Conservation (phyloP, 768 basidiomycete genomes). For the Hericium coralloides region DNA sequence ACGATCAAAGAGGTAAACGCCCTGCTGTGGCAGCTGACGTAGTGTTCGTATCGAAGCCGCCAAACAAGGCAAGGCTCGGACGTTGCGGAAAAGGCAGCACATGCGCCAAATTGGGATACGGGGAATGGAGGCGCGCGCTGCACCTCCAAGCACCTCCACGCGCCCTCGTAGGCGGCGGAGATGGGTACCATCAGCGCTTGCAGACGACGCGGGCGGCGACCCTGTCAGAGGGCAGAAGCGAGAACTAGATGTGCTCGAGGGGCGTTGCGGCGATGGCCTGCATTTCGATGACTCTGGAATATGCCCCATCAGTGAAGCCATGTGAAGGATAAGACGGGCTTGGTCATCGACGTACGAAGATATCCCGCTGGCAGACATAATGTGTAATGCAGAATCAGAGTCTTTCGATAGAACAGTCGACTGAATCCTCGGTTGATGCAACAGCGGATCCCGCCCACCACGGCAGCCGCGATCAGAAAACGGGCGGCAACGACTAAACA, state of each 20-base stretch:
- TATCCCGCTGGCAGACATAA: background rate
- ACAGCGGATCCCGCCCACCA: constrained; percentile 9
- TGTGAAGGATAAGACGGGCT: no score
- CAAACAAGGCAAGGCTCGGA: background rate
- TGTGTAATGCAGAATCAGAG: background rate
- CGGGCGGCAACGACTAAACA: background rate
- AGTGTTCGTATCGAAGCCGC: background rate
- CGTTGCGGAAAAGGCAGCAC: background rate
- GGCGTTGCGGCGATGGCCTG: constrained; percentile 2
- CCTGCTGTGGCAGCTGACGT: no score
- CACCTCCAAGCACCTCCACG: constrained; percentile 10
- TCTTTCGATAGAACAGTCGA: background rate
- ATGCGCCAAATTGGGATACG: background rate
- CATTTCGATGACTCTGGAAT: constrained; percentile 8
- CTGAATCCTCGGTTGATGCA: constrained; percentile 2
- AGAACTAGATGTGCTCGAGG: constrained; percentile 11
- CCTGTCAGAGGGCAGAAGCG: constrained; percentile 6
- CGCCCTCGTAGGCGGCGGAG: constrained; percentile 1
- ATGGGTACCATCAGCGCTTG: constrained; percentile 12
- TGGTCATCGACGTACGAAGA: constrained; percentile 6
- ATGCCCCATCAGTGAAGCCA: background rate
- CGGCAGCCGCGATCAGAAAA: background rate
- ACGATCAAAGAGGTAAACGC: no score
- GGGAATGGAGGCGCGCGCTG: background rate
- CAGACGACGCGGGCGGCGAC: constrained; percentile 9